phyloP scores from a whole-genome alignment of 2,329 filamentous ascomycete genomes.

The Celoporthe dispersa region DNA sequence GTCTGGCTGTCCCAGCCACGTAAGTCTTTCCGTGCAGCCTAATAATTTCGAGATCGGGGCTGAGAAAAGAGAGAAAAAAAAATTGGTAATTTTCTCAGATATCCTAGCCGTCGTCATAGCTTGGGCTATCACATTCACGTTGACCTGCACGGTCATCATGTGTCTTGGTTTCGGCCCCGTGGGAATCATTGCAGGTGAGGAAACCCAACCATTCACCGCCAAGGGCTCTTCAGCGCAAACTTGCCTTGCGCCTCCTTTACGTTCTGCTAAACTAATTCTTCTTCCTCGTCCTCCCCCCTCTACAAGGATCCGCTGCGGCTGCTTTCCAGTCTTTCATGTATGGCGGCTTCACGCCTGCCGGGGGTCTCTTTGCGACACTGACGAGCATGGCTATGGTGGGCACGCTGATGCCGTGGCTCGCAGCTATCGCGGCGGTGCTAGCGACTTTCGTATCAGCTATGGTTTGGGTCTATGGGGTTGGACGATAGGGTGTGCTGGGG shows the following conservation, averaged over 20 bases:
- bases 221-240: not conserved
- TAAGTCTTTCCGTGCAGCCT: not conserved
- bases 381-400: constrained; percentile 34
- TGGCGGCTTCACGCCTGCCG: constrained; percentile 32
- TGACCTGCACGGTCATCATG: constrained; percentile 7
- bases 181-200: constrained; percentile 9
- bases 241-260: not conserved
- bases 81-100: not conserved
- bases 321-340: constrained; percentile 33
- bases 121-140: constrained; percentile 18
- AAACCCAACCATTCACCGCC: too few relatives aligned
- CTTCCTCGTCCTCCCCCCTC: too few relatives aligned
- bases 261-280: not conserved
- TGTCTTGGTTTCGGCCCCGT: constrained; percentile 4
- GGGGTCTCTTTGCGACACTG: constrained; percentile 33
- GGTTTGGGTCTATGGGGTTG: constrained; percentile 21
- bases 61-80: not conserved
- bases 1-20: constrained; percentile 18
- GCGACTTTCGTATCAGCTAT: constrained; percentile 22
- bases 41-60: not conserved
- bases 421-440: constrained; percentile 4
- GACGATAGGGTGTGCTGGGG: not conserved
- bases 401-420: constrained; percentile 19
- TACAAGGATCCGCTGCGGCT: constrained; percentile 9
- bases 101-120: constrained; percentile 11